phyloP scores from a whole-genome alignment of 495 filamentous ascomycete species.

The Hypoxylon intermedium region DNA sequence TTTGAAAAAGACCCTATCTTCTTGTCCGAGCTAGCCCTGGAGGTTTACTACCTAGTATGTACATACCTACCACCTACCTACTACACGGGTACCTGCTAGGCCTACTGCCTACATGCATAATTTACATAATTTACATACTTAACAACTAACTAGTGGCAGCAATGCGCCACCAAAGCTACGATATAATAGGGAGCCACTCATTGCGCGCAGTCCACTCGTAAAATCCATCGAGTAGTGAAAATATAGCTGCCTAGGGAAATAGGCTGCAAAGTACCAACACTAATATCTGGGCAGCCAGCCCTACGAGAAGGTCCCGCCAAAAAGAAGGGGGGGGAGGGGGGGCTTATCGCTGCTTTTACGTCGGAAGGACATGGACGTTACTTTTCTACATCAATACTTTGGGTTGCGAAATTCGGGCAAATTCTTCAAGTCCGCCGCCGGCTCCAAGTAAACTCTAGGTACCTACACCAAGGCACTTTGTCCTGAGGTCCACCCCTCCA shows the following conservation, averaged over 20 bases:
- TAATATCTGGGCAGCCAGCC: conserved; percentile 13
- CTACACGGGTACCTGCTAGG: too few relatives aligned
- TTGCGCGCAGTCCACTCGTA: too few relatives aligned
- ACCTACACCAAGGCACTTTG: too few relatives aligned
- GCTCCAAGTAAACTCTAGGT: not conserved
- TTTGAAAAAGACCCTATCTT: conserved; percentile 16
- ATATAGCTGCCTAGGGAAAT: not conserved
- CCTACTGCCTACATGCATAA: too few relatives aligned
- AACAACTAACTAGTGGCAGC: not conserved
- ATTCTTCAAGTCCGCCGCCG: conserved; percentile 11
- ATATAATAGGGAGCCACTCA: too few relatives aligned
- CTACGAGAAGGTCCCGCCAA: too few relatives aligned
- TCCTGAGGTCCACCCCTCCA: too few relatives aligned
- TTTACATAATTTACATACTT: not conserved
- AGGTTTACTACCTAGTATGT: not conserved
- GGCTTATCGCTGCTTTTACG: conserved; percentile 30
- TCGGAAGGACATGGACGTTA: not conserved
- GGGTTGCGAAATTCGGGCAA: conserved; percentile 25
- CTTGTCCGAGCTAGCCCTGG: not conserved
- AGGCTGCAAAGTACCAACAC: conserved; percentile 22
- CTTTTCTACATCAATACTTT: not conserved
- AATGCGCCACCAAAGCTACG: too few relatives aligned
- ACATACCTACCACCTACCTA: too few relatives aligned
- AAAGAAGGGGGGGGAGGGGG: not conserved
- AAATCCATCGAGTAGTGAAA: conserved; percentile 14